phyloP scores from a whole-genome alignment of 2,329 filamentous ascomycete species.

The Colletotrichum tofieldiae region DNA sequence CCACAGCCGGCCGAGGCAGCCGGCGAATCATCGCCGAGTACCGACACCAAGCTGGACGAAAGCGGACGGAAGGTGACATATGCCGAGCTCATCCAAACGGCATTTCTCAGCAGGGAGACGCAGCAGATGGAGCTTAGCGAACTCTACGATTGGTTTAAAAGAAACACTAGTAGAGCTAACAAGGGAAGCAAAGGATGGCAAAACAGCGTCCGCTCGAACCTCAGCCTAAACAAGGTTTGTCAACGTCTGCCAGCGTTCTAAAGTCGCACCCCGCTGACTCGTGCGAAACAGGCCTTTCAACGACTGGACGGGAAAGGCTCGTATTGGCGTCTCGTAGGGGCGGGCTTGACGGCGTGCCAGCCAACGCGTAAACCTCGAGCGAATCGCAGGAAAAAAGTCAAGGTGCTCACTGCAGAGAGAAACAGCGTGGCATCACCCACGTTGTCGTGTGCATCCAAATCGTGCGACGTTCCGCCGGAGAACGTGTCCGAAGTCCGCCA shows the following conservation, averaged over 20 bases:
- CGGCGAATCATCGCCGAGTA: neutral
- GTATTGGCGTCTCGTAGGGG: neutral
- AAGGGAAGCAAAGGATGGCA: neutral
- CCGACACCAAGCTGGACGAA: neutral
- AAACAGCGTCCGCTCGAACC: conserved; percentile 16
- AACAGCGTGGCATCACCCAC: neutral
- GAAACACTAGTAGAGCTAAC: conserved; percentile 13
- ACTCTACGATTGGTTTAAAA: conserved; percentile 18
- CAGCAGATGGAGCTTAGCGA: neutral
- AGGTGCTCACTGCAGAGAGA: neutral
- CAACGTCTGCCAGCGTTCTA: neutral
- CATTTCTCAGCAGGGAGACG: neutral
- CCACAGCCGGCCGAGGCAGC: neutral
- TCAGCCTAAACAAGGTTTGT: conserved; percentile 18
- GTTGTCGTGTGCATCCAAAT: neutral
- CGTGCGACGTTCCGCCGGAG: neutral
- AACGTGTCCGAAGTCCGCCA: neutral
- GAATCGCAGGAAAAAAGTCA: neutral
- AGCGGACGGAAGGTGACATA: conserved; percentile 1
- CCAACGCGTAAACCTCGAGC: neutral
- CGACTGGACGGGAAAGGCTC: neutral
- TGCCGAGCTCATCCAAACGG: neutral
- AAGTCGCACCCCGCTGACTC: neutral
- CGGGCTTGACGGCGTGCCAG: neutral
- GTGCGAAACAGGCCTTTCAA: conserved; percentile 2